Conservation (phyloP, 257 asterid species). For the Scutellaria minor region DNA sequence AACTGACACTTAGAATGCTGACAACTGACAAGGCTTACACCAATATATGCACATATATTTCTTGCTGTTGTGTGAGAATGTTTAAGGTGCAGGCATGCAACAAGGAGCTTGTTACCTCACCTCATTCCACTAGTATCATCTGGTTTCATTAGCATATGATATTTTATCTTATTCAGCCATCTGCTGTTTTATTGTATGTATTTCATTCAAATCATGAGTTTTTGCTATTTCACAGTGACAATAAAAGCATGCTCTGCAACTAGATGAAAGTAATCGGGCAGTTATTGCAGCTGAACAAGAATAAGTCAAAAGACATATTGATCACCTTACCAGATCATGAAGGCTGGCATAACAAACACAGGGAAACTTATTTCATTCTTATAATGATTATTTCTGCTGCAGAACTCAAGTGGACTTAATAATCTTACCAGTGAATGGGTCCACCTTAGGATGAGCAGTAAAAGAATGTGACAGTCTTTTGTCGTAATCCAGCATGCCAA, state of each 20-base stretch:
- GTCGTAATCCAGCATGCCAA: slow-evolving; percentile 96
- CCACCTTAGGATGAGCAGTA: slow-evolving; percentile 98
- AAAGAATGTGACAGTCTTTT: slow-evolving; percentile 82
- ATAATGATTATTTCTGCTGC: background rate
- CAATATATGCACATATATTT: background rate
- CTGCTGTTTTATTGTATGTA: background rate
- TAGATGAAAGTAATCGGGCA: slow-evolving; percentile 2
- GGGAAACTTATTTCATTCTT: slow-evolving; percentile 3
- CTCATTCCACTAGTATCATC: too few species aligned
- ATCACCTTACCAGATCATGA: slow-evolving; percentile 6
- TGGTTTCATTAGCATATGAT: too few species aligned
- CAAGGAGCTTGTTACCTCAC: background rate
- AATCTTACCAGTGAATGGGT: slow-evolving; percentile 83
- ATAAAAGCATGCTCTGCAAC: background rate
- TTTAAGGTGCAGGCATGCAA: background rate
- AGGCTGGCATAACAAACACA: background rate
- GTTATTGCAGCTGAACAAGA: slow-evolving; percentile 5
- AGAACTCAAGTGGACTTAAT: slow-evolving; percentile 15
- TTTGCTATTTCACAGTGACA: background rate
- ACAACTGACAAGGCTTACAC: background rate
- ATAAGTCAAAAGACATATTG: slow-evolving; percentile 8
- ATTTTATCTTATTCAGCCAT: background rate
- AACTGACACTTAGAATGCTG: background rate
- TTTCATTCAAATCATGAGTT: background rate
- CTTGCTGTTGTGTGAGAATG: background rate